Conservation (phyloP, 768 basidiomycete genomes). For the Kwoniella dejecticola region DNA sequence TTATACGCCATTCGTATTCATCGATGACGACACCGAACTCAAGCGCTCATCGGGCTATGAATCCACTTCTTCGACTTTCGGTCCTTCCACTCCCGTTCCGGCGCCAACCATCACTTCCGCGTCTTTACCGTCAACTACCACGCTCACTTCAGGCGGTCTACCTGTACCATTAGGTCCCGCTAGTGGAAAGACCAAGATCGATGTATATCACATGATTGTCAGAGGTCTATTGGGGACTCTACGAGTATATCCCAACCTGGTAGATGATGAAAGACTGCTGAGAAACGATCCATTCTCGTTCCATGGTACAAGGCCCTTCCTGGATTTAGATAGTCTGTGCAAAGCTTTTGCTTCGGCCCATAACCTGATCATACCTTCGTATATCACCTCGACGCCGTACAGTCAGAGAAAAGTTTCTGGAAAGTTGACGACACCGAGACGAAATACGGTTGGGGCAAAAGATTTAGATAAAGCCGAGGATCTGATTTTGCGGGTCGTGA, state of each 20-base stretch:
- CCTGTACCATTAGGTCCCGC: conserved; percentile 1
- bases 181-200: conserved; percentile 60
- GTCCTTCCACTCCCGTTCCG: conserved; percentile 21
- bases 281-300: conserved; percentile 54
- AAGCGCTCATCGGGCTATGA: conserved; percentile 59
- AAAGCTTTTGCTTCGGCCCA: conserved; percentile 47
- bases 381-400: not conserved
- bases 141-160: conserved; percentile 1
- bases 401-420: conserved; percentile 3
- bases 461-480: conserved; percentile 5
- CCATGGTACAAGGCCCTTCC: conserved; percentile 50
- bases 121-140: conserved; percentile 8
- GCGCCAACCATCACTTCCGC: not conserved
- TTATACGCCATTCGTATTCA: conserved; percentile 93
- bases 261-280: conserved; percentile 51
- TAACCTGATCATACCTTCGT: conserved; percentile 18
- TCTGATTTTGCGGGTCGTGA: conserved; percentile 68
- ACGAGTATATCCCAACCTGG: conserved; percentile 16
- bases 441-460: conserved; percentile 5
- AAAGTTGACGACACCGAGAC: conserved; percentile 15
- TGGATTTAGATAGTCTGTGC: conserved; percentile 50
- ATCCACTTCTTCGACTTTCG: conserved; percentile 5
- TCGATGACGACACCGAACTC: conserved; percentile 82
- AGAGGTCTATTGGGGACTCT: conserved; percentile 26
- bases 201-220: conserved; percentile 84